Conservation (phyloP, 148 eudicot genomes). For the Cornus suecica region DNA sequence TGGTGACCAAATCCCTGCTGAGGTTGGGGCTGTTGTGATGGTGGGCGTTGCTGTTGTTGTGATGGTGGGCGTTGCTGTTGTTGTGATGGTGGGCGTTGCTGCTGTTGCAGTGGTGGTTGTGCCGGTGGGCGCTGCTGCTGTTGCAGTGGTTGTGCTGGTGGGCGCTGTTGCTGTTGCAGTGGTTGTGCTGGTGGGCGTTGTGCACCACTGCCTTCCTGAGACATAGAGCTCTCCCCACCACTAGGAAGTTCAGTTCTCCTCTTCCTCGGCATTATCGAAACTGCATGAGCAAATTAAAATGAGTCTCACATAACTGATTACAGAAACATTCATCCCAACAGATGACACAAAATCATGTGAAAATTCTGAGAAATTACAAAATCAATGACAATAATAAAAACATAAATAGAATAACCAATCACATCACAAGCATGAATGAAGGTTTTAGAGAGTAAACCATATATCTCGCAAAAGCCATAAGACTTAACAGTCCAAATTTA, state of each 20-base stretch:
- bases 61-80: too few relatives aligned
- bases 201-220: conserved; percentile 52
- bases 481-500: not conserved
- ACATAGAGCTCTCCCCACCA: conserved; percentile 57
- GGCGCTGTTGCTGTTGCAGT: too few relatives aligned
- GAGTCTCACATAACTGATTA: not conserved
- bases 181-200: conserved; percentile 11
- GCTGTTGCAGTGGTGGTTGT: too few relatives aligned
- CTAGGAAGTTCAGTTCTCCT: conserved; percentile 62
- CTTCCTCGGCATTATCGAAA: conserved; percentile 73
- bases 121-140: too few relatives aligned
- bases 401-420: not conserved
- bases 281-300: conserved; percentile 15
- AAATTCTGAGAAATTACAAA: not conserved
- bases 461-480: not conserved
- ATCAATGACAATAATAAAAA: not conserved
- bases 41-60: too few relatives aligned
- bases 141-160: too few relatives aligned
- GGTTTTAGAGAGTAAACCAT: not conserved
- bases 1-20: conserved; percentile 42
- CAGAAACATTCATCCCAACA: not conserved
- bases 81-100: too few relatives aligned
- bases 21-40: conserved; percentile 26
- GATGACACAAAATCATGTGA: not conserved
- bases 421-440: not conserved